Evolutionary conservation across 2,329 filamentous ascomycete genomes (phyloP), one percentile per base, ranked within the genome.

Genomic region (Ascochyta koolunga): DNA sequence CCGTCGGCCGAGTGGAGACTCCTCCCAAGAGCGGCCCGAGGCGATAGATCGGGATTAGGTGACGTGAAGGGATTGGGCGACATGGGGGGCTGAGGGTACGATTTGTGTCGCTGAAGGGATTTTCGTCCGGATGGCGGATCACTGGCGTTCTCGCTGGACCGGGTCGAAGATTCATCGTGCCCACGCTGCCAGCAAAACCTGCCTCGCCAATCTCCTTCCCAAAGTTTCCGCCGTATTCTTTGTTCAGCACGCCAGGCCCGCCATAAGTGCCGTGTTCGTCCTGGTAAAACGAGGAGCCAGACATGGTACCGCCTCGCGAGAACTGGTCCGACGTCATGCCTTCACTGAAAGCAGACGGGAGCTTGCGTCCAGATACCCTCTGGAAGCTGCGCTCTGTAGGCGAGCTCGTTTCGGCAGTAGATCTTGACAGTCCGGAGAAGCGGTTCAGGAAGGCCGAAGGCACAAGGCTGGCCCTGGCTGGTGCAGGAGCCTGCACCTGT

Each of bases 111-210:
- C 65, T 68, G 10, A 65, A 60, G 21, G 67, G 63, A 33, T 56
- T 62, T 7, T 71, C 69, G 21, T 69, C 68, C 1, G 71, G 64
- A 43, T 81, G 77, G 54, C 84, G 81, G 52, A 83, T 82, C 15
- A 88, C 76, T 1, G 87, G 83, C 3, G 84, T 86, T 48, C 86
- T 82, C 16, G 83, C 85, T 15, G 87, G 87, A n/a, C 87, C 84
- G n/a, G 84, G 81, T 11, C 64, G 59, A 16, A 68, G 53, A 42
- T 61, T 68, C 62, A 66, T 67, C 1, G 50, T 61, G 27, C 62
- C 66, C 18, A 64, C 59, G n/a, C 58, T 62, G 13, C 64, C 68
- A 19, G 58, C 42, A 13, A 44, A 50, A 46, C 65, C 43, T 18
- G 56, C 49, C 8, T 63, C 67, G 36, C 66, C 70, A 24, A 62